Conservation (phyloP, 768 basidiomycete species). For the Mycena epipterygia region DNA sequence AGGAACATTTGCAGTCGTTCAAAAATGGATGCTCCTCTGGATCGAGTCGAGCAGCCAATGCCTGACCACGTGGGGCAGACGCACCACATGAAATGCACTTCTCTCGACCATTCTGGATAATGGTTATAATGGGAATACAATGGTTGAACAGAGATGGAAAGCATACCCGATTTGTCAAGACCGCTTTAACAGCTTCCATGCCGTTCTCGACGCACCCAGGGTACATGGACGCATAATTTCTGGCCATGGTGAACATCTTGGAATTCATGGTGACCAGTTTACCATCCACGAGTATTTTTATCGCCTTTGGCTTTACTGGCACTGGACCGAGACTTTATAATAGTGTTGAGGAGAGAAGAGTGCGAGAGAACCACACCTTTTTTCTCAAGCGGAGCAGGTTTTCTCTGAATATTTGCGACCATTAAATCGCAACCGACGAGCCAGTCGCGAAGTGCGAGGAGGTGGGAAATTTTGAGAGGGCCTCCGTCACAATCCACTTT, state of each 20-base stretch:
- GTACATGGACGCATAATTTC: background rate
- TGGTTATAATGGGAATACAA: background rate
- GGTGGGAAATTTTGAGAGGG: background rate
- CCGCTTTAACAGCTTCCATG: background rate
- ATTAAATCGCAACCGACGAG: background rate
- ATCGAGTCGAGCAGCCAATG: background rate
- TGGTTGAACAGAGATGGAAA: background rate
- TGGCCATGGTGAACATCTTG: background rate
- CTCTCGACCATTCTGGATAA: background rate
- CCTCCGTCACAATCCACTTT: background rate
- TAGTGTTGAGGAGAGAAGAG: background rate
- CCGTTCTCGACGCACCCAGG: conserved; percentile 1
- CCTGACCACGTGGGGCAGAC: background rate
- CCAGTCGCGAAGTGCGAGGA: background rate
- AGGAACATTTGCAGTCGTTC: background rate
- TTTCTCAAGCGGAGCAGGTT: background rate
- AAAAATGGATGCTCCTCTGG: background rate
- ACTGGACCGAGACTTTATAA: too few species aligned
- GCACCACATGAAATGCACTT: background rate
- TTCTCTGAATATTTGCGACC: background rate
- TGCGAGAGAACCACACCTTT: background rate
- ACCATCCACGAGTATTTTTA: background rate
- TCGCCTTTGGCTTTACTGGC: too few species aligned
- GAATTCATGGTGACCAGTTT: background rate
- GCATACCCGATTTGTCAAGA: background rate